phyloP scores from a whole-genome alignment of 2,329 filamentous ascomycete species.

The Penicillium concentricum region DNA sequence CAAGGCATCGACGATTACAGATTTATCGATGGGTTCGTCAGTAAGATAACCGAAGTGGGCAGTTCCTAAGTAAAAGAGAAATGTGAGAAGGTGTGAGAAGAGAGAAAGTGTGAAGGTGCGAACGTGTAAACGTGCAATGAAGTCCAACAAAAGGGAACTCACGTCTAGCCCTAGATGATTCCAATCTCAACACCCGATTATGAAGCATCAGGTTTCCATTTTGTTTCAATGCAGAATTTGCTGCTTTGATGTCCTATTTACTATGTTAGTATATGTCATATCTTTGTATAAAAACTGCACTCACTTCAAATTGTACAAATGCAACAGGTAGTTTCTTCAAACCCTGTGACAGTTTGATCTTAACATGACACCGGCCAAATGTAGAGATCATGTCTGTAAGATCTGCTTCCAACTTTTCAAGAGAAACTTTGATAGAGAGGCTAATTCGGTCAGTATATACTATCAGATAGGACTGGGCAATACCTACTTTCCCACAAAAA shows the following conservation, averaged over 20 bases:
- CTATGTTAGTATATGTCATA: not conserved
- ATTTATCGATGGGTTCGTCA: not conserved
- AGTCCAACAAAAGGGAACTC: not conserved
- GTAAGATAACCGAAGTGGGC: not conserved
- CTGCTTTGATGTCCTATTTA: not conserved
- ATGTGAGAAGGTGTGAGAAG: not conserved
- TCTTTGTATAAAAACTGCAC: not conserved
- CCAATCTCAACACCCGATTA: constrained; percentile 1
- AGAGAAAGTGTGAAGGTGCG: not conserved
- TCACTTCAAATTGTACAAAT: constrained; percentile 42
- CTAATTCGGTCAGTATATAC: constrained; percentile 20
- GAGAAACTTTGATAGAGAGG: constrained; percentile 24
- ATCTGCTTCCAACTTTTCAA: constrained; percentile 30
- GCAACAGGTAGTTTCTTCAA: constrained; percentile 37
- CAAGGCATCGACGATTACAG: constrained; percentile 28
- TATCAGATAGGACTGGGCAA: not conserved
- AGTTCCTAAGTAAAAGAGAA: not conserved
- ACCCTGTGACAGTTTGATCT: constrained; percentile 27
- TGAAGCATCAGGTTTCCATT: not conserved
- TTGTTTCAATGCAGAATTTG: constrained; percentile 11
- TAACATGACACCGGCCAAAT: constrained; percentile 37
- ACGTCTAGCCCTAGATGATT: not conserved
- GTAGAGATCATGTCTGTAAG: constrained; percentile 30
- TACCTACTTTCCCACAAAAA: constrained; percentile 43
- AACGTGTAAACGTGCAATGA: not conserved